phyloP scores from a whole-genome alignment of 306 rosid species.

The Begonia masoniana region DNA sequence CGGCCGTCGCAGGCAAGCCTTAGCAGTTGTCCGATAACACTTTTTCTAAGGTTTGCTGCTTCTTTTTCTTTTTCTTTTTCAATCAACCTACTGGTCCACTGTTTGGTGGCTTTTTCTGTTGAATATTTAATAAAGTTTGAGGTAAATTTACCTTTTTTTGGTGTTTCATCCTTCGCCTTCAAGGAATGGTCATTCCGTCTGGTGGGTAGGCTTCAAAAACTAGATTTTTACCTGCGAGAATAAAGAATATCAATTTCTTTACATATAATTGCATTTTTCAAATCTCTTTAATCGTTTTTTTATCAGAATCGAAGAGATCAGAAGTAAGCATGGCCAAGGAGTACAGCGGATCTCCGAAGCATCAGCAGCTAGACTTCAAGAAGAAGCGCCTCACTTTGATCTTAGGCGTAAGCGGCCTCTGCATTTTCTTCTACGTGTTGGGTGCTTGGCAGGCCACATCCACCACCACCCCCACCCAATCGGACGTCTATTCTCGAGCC shows the following conservation, averaged over 20 bases:
- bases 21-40: neutral
- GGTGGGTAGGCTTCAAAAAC: too few relatives aligned
- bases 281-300: neutral
- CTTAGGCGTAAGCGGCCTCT: constrained; percentile 63
- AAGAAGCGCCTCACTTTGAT: constrained; percentile 66
- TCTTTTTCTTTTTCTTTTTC: neutral
- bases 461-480: constrained; percentile 22
- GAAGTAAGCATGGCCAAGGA: constrained; percentile 54
- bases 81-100: too few relatives aligned
- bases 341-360: constrained; percentile 79
- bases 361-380: constrained; percentile 49
- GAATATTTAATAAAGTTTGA: too few relatives aligned
- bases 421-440: constrained; percentile 53
- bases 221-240: too few relatives aligned
- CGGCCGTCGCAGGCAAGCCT: neutral
- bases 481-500: constrained; percentile 33
- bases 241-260: too few relatives aligned
- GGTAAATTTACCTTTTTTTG: too few relatives aligned
- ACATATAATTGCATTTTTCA: too few relatives aligned
- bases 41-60: neutral
- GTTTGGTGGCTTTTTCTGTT: too few relatives aligned
- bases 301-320: neutral
- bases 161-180: too few relatives aligned
- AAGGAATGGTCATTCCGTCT: too few relatives aligned
- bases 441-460: constrained; percentile 61